These are phyloP conservation scores for Blastocystis sp. DNA, from an alignment of 352 stramenopile genomes.

Conservation along the genomic window DNA sequence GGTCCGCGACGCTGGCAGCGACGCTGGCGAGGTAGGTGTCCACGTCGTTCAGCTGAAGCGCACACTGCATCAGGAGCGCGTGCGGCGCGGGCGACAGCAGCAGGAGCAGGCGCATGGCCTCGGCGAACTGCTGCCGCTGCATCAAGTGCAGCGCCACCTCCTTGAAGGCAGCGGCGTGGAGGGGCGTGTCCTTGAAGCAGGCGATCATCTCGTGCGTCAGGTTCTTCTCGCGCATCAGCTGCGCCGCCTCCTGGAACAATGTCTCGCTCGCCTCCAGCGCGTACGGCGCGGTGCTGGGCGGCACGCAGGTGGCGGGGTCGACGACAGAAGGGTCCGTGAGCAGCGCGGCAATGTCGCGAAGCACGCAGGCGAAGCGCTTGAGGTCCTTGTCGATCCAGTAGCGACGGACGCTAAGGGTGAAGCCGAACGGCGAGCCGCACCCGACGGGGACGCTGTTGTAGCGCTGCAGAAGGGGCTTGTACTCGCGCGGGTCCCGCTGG, in stretches of 20 bases:
- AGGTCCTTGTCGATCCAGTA: slow-evolving; percentile 52
- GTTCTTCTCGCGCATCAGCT: slow-evolving; percentile 14
- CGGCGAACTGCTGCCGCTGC: neutral
- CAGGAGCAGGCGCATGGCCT: neutral
- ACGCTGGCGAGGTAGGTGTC: neutral
- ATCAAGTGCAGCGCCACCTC: slow-evolving; percentile 1
- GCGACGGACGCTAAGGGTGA: neutral
- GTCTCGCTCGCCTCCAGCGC: neutral
- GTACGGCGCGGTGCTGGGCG: neutral
- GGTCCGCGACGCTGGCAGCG: neutral
- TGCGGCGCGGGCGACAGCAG: neutral
- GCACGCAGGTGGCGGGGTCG: neutral
- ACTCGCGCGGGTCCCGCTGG: slow-evolving; percentile 46
- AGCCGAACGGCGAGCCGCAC: neutral
- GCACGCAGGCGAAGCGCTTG: neutral
- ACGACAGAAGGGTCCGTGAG: neutral
- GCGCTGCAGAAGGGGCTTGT: slow-evolving; percentile 21
- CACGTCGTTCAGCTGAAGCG: neutral
- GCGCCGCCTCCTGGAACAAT: slow-evolving; percentile 21
- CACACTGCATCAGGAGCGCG: neutral
- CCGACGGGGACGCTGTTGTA: neutral
- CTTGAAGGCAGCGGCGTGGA: neutral
- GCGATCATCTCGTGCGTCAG: slow-evolving; percentile 2
- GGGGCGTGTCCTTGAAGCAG: neutral
- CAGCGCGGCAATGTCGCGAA: slow-evolving; percentile 21